A percentile compares a stretch with the other conserved stretches of the same genome.
Conservation (phyloP, 257 asterid species). For the Solanum piurae region DNA sequence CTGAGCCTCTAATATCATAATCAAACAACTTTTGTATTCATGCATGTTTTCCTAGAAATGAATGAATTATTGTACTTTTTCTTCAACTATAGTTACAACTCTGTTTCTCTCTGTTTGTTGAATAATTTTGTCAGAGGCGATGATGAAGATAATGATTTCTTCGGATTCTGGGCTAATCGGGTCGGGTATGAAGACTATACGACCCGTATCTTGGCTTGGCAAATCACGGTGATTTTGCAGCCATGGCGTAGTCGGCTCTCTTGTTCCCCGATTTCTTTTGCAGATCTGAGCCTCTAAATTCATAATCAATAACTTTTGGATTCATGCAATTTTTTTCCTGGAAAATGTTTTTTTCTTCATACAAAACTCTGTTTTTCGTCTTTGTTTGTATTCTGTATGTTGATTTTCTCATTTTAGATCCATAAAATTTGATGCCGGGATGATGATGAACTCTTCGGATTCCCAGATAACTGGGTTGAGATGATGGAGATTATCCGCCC, state of each 20-base stretch:
- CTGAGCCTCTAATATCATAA: slow-evolving; percentile 15
- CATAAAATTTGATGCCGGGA: not conserved
- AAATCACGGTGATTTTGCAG: slow-evolving; percentile 20
- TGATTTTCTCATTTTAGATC: not conserved
- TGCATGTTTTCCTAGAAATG: not conserved
- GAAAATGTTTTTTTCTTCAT: not conserved
- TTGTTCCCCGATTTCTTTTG: not conserved
- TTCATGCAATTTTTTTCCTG: not conserved
- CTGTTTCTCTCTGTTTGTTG: not conserved
- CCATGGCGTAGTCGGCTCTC: slow-evolving; percentile 23
- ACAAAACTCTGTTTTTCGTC: not conserved
- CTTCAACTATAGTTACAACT: not conserved
- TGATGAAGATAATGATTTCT: not conserved
- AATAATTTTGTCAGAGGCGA: not conserved
- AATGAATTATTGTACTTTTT: not conserved
- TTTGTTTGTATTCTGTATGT: not conserved
- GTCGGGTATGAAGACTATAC: not conserved
- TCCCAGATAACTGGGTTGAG: not conserved
- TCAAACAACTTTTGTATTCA: not conserved
- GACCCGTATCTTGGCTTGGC: slow-evolving; percentile 18
- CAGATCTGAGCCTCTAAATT: slow-evolving; percentile 23
- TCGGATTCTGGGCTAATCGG: not conserved
- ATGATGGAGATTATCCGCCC: not conserved
- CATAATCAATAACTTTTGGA: not conserved
- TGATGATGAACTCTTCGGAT: not conserved